Base-by-base conservation (phyloP, 371 early-diverging fungal genomes). In the Lichtheimia corymbifera region DNA sequence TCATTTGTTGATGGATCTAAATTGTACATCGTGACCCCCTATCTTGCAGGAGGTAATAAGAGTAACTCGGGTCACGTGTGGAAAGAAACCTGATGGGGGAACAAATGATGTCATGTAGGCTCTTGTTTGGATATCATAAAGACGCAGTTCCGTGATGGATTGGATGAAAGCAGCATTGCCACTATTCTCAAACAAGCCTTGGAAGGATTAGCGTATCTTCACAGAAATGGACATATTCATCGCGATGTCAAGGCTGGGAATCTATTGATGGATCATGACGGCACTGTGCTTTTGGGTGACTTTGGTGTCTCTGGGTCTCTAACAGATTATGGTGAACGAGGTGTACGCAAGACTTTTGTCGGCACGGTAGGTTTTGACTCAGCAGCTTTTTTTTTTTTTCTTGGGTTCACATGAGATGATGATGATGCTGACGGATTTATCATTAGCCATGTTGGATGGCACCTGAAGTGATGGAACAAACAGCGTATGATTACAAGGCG, bases 171-270 rank as follows among this genome's bases (percentile, higher is more conserved):
- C 14, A 74, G 79, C 22, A 91, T 94, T 49, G 93, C 93, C 11
- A 90, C 92, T 18, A 93, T 96, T 51, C 68, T 95, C 17, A 89
- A 90, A 55, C 94, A 95, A 65, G 87, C 91, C 5, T 67, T 93
- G 45, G 88, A 92, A 64, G 97, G 92, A 7, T 59, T 95, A 44
- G 88, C 88, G 11, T 96, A 96, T 72, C 76, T 96, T 27, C 94
- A 96, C 72, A 87, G 86, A 55, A 90, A 91, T 66, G 91, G 91
- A 13, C 85, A 92, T 69, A 94, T 96, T 59, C 97, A 96, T 76
- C 82, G 97, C 58, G 97, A 96, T 76, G 90, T 94, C 40, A 96
- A 94, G 65, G 94, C 94, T 12, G 93, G 93, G 3, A 96, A 96
- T 73, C 69, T 96, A 45, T 69, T 96, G 43, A 77, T 95, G 74